These are phyloP conservation scores for Edaphochlamys debaryana DNA, from an alignment of 139 green algal species.

Conservation along the genomic window DNA sequence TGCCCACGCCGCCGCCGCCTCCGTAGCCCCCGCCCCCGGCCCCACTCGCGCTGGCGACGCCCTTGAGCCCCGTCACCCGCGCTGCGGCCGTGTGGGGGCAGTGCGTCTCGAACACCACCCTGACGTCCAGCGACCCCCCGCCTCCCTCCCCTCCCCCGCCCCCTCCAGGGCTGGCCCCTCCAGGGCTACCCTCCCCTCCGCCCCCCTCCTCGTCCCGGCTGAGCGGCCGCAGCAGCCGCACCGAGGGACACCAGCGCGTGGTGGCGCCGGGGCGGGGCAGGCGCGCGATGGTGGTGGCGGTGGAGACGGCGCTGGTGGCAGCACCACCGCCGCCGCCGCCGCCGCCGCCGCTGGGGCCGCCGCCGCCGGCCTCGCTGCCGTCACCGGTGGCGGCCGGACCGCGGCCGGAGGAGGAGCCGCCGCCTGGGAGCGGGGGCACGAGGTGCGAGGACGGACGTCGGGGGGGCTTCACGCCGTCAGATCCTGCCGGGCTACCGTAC, in stretches of 20 bases:
- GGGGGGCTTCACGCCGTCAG: no score
- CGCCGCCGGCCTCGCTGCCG: background rate
- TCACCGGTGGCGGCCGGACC: background rate
- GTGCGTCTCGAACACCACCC: constrained; percentile 14
- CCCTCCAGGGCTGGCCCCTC: no score
- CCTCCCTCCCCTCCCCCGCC: background rate
- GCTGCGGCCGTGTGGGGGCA: constrained; percentile 10
- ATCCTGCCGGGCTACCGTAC: no score
- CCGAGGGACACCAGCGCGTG: constrained; percentile 31
- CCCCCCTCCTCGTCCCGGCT: background rate
- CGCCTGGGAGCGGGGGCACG: no score
- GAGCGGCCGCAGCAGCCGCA: constrained; percentile 21
- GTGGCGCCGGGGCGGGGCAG: background rate
- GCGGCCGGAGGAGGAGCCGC: no score
- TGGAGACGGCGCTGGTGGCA: background rate
- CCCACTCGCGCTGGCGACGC: background rate
- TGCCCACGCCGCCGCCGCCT: background rate
- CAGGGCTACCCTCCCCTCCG: background rate
- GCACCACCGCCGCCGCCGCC: background rate
- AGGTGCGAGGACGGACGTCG: no score
- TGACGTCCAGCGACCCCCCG: background rate
- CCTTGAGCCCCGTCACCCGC: background rate
- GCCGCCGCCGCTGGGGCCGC: background rate
- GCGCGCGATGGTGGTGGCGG: constrained; percentile 1
- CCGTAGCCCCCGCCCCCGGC: background rate